Evolutionary conservation across 2,329 filamentous ascomycete genomes (phyloP).

Genomic region (Claviceps sp.): DNA sequence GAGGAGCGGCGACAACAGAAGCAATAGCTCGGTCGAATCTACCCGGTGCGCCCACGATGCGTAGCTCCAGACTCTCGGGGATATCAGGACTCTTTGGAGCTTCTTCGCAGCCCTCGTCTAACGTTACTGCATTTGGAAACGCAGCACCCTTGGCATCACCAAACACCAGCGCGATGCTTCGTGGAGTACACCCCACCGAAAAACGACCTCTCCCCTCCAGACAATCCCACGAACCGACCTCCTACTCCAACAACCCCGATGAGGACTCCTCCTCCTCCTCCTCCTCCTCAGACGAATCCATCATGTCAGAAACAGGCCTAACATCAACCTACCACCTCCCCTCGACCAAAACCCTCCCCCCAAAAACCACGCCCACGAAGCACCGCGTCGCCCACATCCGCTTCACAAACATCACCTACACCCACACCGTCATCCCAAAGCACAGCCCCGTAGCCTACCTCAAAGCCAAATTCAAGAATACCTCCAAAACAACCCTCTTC

Average conservation of each 20-base stretch:
- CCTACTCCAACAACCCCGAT: not conserved
- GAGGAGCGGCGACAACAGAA: no score
- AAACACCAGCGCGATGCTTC: no score
- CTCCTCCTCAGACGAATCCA: conserved; percentile 20
- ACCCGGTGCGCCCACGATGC: not conserved
- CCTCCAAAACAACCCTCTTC: conserved; percentile 36
- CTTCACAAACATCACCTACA: conserved; percentile 34
- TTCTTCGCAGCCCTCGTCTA: not conserved
- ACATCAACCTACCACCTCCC: conserved; percentile 45
- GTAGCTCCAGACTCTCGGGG: no score
- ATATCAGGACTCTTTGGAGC: not conserved
- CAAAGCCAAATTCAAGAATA: conserved; percentile 38
- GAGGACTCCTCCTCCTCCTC: not conserved
- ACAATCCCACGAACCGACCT: not conserved
- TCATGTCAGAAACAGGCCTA: conserved; percentile 40
- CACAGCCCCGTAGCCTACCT: conserved; percentile 43
- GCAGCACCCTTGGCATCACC: not conserved
- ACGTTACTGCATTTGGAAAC: not conserved
- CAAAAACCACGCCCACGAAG: conserved; percentile 32
- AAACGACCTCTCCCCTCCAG: not conserved
- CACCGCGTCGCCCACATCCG: conserved; percentile 41
- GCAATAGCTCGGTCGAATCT: not conserved
- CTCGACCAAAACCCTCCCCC: conserved; percentile 35
- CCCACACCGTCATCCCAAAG: conserved; percentile 42
- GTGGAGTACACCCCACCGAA: not conserved